phyloP scores from a whole-genome alignment of 2,329 filamentous ascomycete genomes.

The Aspergillus phoenicis region DNA sequence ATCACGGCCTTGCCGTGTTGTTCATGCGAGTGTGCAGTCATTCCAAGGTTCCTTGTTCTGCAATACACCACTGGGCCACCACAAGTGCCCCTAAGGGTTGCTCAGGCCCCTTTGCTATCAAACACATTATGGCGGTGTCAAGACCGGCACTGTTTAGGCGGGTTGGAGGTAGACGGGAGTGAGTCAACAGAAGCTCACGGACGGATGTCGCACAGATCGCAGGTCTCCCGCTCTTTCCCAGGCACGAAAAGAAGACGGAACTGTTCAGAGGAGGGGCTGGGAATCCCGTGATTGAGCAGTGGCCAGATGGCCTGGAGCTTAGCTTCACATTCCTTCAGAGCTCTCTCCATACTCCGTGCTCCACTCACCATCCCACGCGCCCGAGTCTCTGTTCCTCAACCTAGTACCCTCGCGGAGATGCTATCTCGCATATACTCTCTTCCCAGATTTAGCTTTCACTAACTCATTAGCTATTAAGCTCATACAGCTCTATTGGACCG shows the following conservation, averaged over 20 bases:
- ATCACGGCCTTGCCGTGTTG: background rate
- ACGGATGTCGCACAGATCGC: conserved; percentile 4
- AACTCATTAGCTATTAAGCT: background rate
- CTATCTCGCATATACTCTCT: background rate
- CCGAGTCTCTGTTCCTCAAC: background rate
- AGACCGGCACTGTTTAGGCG: background rate
- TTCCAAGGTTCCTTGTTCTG: background rate
- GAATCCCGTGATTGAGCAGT: conserved; percentile 1
- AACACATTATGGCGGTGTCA: conserved; percentile 2
- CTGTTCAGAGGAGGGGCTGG: background rate
- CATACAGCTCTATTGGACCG: background rate
- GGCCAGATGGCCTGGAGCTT: background rate
- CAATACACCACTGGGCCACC: conserved; percentile 3
- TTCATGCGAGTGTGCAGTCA: background rate
- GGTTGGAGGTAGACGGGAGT: background rate
- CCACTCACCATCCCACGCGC: too few species aligned
- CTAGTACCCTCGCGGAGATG: background rate
- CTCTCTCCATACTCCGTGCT: background rate
- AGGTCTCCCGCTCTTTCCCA: background rate
- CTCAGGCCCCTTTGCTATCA: conserved; percentile 3
- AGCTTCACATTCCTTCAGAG: background rate
- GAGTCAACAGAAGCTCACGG: conserved; percentile 1
- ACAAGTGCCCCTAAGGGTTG: background rate
- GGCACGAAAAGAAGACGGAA: background rate
- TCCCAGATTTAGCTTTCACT: background rate